phyloP scores from a whole-genome alignment of 495 filamentous ascomycete genomes.

The Umbilicaria muhlenbergii region DNA sequence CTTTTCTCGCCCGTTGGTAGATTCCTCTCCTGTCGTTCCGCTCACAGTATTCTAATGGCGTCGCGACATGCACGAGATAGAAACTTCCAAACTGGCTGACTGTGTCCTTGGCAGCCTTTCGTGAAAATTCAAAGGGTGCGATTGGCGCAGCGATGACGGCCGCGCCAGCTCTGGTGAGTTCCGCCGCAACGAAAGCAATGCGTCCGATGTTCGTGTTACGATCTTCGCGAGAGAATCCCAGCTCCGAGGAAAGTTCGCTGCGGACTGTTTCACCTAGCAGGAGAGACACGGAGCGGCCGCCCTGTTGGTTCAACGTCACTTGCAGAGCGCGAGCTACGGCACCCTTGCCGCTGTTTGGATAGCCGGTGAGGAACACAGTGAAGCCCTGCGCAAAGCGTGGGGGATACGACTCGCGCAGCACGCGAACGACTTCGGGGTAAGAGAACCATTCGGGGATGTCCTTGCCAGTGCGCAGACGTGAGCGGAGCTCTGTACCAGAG shows the following conservation, averaged over 20 bases:
- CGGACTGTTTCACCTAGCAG: slow-evolving; percentile 92
- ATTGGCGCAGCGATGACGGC: slow-evolving; percentile 98
- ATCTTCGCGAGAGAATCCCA: slow-evolving; percentile 88
- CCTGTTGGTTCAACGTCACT: slow-evolving; percentile 96
- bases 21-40: slow-evolving; percentile 89
- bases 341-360: slow-evolving; percentile 93
- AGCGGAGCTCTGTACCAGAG: slow-evolving; percentile 87
- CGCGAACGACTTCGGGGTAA: slow-evolving; percentile 94
- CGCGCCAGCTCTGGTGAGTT: slow-evolving; percentile 82
- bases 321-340: slow-evolving; percentile 89
- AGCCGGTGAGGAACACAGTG: slow-evolving; percentile 95
- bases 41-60: slow-evolving; percentile 81
- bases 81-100: slow-evolving; percentile 80
- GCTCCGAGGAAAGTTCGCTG: slow-evolving; percentile 79
- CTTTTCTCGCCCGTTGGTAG: slow-evolving; percentile 67
- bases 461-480: slow-evolving; percentile 71
- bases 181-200: slow-evolving; percentile 90
- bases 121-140: slow-evolving; percentile 70
- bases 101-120: slow-evolving; percentile 62
- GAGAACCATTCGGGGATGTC: slow-evolving; percentile 99
- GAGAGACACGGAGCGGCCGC: slow-evolving; percentile 83
- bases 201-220: slow-evolving; percentile 91
- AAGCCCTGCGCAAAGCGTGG: slow-evolving; percentile 82
- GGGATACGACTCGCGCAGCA: slow-evolving; percentile 88
- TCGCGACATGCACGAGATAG: slow-evolving; percentile 90